Evolutionary conservation across 2,329 filamentous ascomycete genomes (phyloP), one percentile per base, ranked within the genome.

Genomic region (Colletotrichum karsti): DNA sequence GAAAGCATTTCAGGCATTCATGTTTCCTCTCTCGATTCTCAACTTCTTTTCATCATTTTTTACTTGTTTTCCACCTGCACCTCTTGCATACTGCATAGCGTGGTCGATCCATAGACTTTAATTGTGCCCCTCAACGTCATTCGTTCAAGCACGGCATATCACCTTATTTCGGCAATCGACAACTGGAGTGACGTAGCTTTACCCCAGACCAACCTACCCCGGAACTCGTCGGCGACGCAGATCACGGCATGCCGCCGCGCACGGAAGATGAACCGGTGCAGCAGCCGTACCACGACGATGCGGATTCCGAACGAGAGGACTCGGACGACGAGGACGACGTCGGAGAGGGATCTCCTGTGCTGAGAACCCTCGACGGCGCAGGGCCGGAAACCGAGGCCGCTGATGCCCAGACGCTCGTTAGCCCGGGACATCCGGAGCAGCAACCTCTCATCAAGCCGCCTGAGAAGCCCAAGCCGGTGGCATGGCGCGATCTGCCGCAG

Each of bases 401-500:
- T 7, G 46, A 51, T 15, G 57, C 44, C 4, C 28, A 30, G 3
- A 37, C 63, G 48, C 63, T 65, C 39, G 42, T 26, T 18, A 7
- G 18, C 26, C 8, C 35, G 35, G 13, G 13, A 12, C 20, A 13
- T 37, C 7, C 15, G 13, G 63, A 54, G 12, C 33, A 46, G 20
- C 28, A 41, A 13, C 60, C 35, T 24, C 53, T 28, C 2, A 39
- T 67, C 22, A 63, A 69, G 37, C 33, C 44, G 26, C 41, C 57
- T 5, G 72, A 71, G n/a, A 72, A 70, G 64, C 58, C 55, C 22
- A 80, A 83, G 30, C 82, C 84, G 0, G 87, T 92, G 22, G 87
- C 90, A 67, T 96, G 93, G 93, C 82, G 82, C 42, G 90, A 92
- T 12, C 82, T 97, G 1, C 94, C 94, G 0, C 86, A 88, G 65